Percentiles rank a stretch among this genome's conserved stretches.
phyloP scores from a whole-genome alignment of 179 eudicot genomes.

The Actinidia polygama region DNA sequence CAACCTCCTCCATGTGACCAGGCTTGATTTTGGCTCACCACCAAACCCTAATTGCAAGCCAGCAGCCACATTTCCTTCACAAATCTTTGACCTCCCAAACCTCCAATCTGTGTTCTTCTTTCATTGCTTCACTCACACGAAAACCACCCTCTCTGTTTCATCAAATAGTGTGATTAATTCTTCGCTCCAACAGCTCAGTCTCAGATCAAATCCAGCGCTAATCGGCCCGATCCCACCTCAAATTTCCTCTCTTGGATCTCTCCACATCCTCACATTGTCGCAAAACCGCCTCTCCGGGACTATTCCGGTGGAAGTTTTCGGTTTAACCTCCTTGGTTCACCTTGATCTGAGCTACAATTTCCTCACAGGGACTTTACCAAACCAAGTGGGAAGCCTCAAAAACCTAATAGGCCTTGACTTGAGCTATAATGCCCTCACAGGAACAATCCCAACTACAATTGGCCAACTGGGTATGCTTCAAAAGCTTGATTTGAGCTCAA shows the following conservation, averaged over 20 bases:
- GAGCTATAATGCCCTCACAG: conserved; percentile 67
- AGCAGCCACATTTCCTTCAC: conserved; percentile 57
- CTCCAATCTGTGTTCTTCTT: conserved; percentile 69
- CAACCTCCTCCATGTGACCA: conserved; percentile 56
- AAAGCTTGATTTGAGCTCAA: conserved; percentile 80
- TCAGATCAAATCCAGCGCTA: conserved; percentile 64
- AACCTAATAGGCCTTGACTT: conserved; percentile 74
- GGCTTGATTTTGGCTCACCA: conserved; percentile 68
- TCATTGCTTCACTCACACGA: conserved; percentile 60
- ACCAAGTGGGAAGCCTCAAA: conserved; percentile 47
- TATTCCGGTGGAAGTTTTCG: conserved; percentile 50
- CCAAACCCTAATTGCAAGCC: conserved; percentile 68
- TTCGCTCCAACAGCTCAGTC: conserved; percentile 67
- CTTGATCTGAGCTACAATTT: conserved; percentile 82
- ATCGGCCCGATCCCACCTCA: conserved; percentile 63
- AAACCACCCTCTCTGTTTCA: conserved; percentile 49
- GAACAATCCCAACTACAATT: conserved; percentile 53
- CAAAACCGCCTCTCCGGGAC: conserved; percentile 56
- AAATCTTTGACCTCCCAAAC: conserved; percentile 60
- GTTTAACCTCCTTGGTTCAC: conserved; percentile 50
- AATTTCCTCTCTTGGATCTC: conserved; percentile 52
- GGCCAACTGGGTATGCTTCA: conserved; percentile 66
- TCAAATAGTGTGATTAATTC: conserved; percentile 19
- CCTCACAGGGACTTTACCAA: conserved; percentile 52
- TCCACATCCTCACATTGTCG: conserved; percentile 73